Conservation (phyloP, 2,329 filamentous ascomycete genomes). For the Aureobasidium sp. region DNA sequence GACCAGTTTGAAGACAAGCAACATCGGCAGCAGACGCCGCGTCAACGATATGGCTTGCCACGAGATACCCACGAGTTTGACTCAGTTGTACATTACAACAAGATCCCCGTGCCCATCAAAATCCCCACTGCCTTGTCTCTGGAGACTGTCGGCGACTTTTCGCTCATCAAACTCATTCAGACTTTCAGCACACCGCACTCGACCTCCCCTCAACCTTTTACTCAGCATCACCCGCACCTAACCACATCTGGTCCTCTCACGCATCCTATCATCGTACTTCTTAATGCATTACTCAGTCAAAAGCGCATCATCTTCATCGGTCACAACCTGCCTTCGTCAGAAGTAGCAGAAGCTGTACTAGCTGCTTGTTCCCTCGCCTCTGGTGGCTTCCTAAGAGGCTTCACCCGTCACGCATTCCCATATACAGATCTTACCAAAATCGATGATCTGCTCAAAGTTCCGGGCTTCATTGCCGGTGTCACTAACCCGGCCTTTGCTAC, state of each 20-base stretch:
- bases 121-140: slow-evolving; percentile 88
- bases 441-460: slow-evolving; percentile 89
- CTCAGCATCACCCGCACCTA: slow-evolving; percentile 72
- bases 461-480: slow-evolving; percentile 94
- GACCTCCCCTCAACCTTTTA: slow-evolving; percentile 76
- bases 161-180: slow-evolving; percentile 91
- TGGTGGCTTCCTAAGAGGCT: slow-evolving; percentile 83
- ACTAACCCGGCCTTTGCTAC: slow-evolving; percentile 94
- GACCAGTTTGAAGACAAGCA: slow-evolving; percentile 14
- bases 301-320: slow-evolving; percentile 95
- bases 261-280: slow-evolving; percentile 88
- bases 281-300: slow-evolving; percentile 90
- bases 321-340: slow-evolving; percentile 87
- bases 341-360: slow-evolving; percentile 94
- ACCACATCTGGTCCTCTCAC: slow-evolving; percentile 86
- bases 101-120: slow-evolving; percentile 93
- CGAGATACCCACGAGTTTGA: slow-evolving; percentile 97
- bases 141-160: slow-evolving; percentile 96
- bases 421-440: slow-evolving; percentile 98
- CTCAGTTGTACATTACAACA: slow-evolving; percentile 90
- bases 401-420: slow-evolving; percentile 92
- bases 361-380: slow-evolving; percentile 93
- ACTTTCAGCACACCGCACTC: slow-evolving; percentile 79
- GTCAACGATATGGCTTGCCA: slow-evolving; percentile 61
- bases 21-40: slow-evolving; percentile 17